Conservation (phyloP, 139 green algal genomes). For the Chlorella ohadii region DNA sequence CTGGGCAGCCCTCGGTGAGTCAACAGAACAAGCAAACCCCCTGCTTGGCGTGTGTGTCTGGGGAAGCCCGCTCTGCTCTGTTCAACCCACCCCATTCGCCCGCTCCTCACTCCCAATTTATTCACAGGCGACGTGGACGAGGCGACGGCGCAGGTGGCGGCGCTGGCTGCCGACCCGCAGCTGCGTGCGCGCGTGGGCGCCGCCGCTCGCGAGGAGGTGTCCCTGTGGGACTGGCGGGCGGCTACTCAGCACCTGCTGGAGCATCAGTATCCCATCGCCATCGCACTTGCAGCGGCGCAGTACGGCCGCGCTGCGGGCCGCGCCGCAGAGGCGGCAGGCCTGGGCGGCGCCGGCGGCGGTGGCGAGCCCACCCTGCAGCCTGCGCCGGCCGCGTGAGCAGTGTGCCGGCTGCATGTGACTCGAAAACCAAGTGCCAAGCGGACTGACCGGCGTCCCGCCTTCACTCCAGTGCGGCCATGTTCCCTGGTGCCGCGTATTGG, state of each 20-base stretch:
- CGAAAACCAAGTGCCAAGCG: too few species aligned
- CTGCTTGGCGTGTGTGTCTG: too few species aligned
- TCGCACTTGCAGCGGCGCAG: conserved; percentile 53
- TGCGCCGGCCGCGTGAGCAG: not conserved
- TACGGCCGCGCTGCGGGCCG: not conserved
- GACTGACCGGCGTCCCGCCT: too few species aligned
- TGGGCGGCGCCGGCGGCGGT: not conserved
- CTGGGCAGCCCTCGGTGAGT: too few species aligned
- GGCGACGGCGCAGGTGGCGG: conserved; percentile 10
- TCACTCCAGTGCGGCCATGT: too few species aligned
- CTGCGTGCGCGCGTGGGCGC: conserved; percentile 38
- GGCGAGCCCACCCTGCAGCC: not conserved
- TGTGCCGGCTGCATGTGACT: not conserved
- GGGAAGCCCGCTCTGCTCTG: too few species aligned
- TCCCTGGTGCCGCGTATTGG: too few species aligned
- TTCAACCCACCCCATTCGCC: too few species aligned
- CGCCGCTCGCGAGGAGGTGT: conserved; percentile 54
- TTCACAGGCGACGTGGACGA: conserved; percentile 19
- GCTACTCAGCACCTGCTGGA: conserved; percentile 62
- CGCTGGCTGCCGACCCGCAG: conserved; percentile 17
- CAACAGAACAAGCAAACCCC: too few species aligned
- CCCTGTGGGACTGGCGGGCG: conserved; percentile 68
- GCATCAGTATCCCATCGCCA: conserved; percentile 59
- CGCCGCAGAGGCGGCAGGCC: not conserved
- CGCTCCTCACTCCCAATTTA: too few species aligned